Base-by-base conservation (phyloP, 495 filamentous ascomycete genomes). In the Aspergillus incahuasiensis region DNA sequence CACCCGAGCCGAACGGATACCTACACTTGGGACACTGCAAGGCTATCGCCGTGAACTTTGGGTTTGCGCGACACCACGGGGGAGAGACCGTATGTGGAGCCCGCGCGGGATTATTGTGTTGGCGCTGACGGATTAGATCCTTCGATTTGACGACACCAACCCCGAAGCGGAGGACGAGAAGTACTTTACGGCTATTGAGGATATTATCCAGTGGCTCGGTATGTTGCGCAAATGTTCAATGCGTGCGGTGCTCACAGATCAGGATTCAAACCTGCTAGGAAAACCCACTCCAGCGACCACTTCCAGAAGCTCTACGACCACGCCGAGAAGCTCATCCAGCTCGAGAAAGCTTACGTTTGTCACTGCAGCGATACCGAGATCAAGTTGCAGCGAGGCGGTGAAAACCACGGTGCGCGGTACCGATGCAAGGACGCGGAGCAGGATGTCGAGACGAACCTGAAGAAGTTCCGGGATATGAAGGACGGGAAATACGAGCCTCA, bases 1-100 rank as follows among this genome's bases (percentile, higher is more conserved):
- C 94, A 6, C 94, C 94, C 15, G 95, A 97, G 72, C 91, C 91
- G 34, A 82, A 82, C 55, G 79, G 79, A 53, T 82, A 68, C 68
- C 81, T 95, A 13, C 92, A 95, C 63, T 89, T 96, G 64, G 92
- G 92, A 18, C 94, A 97, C 68, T 85, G 85, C 59, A 97, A 97
- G 74, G 94, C 94, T n/a, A 97, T 98, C 70, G 84, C 90, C 0
- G 82, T 97, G 63, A 98, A 97, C 73, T 97, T 97, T 68, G 95
- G 94, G 0, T 97, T 96, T 72, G 94, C 94, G 11, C 84, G 82
- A 60, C 84, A 86, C 63, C 87, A 96, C 68, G 86, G 86, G 12
- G 95, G 95, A 50, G 46, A 56, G 25, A 56, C 54, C 22, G 57
- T 55, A 46, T 21, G 57, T 55, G 6, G 21, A 15, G 16, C 32